A percentile compares a stretch with the other conserved stretches of the same genome.
These are phyloP conservation scores for Blastocystis sp. DNA, from an alignment of 352 stramenopile species.

Conservation along the genomic window DNA sequence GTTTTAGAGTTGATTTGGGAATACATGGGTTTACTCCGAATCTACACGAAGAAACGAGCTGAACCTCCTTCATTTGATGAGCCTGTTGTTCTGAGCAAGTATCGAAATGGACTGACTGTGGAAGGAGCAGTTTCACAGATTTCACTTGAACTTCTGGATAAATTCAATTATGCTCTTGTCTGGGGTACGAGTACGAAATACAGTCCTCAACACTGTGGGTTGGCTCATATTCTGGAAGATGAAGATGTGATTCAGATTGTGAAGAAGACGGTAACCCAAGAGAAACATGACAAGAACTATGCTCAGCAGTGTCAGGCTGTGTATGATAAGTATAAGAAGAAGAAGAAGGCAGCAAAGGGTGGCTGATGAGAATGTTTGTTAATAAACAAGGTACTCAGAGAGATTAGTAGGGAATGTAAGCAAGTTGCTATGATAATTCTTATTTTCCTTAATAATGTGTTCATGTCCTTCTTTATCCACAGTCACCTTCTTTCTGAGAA, in stretches of 20 bases:
- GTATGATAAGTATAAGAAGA: constrained; percentile 91
- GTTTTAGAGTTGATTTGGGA: constrained; percentile 94
- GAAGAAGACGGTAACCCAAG: constrained; percentile 94
- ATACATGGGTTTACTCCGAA: constrained; percentile 92
- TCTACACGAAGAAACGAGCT: constrained; percentile 96
- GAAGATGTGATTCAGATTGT: constrained; percentile 97
- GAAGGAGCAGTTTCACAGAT: constrained; percentile 90
- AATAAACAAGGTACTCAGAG: no score
- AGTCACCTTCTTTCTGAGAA: no score
- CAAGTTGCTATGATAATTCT: no score
- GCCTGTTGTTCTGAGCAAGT: constrained; percentile 91
- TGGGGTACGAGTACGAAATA: constrained; percentile 97
- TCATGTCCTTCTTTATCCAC: no score
- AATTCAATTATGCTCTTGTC: constrained; percentile 95
- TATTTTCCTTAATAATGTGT: no score
- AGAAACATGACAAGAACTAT: constrained; percentile 96
- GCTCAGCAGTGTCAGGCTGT: constrained; percentile 88
- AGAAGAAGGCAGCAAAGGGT: constrained; percentile 79
- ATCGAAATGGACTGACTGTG: constrained; percentile 85
- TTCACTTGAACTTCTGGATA: constrained; percentile 85
- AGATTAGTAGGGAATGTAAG: no score
- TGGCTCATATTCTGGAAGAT: constrained; percentile 90
- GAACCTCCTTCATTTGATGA: constrained; percentile 90
- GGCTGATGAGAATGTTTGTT: not conserved
- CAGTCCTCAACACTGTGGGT: constrained; percentile 89